Evolutionary conservation across 2,329 filamentous ascomycete genomes (phyloP).

Genomic region (Xylariaceae sp.): DNA sequence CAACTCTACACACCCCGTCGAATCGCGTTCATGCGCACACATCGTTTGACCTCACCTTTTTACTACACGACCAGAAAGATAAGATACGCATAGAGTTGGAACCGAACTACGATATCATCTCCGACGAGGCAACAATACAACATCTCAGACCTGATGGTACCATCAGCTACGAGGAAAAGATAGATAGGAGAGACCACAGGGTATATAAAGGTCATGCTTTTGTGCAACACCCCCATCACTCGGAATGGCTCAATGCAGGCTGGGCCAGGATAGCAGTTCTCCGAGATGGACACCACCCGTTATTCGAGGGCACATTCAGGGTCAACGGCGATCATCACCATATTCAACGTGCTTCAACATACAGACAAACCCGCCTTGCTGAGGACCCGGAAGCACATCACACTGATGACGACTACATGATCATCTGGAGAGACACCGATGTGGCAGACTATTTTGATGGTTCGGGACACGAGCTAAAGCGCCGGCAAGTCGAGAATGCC

Average conservation of each 20-base stretch:
- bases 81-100: constrained; percentile 81
- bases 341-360: constrained; percentile 77
- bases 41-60: constrained; percentile 84
- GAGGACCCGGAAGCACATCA: constrained; percentile 72
- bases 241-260: constrained; percentile 79
- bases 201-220: constrained; percentile 85
- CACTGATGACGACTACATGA: constrained; percentile 75
- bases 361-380: constrained; percentile 72
- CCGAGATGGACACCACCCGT: constrained; percentile 75
- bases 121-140: constrained; percentile 75
- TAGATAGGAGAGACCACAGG: constrained; percentile 77
- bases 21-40: constrained; percentile 82
- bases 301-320: constrained; percentile 91
- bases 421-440: constrained; percentile 92
- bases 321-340: constrained; percentile 85
- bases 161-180: constrained; percentile 68
- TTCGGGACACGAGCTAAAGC: constrained; percentile 69
- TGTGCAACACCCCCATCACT: constrained; percentile 64
- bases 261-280: constrained; percentile 85
- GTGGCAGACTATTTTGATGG: constrained; percentile 55
- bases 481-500: constrained; percentile 52
- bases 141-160: constrained; percentile 76
- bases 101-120: constrained; percentile 90
- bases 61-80: constrained; percentile 70
- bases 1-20: constrained; percentile 78